Base-by-base conservation (phyloP, 257 asterid genomes). In the Leptodermis oblonga region DNA sequence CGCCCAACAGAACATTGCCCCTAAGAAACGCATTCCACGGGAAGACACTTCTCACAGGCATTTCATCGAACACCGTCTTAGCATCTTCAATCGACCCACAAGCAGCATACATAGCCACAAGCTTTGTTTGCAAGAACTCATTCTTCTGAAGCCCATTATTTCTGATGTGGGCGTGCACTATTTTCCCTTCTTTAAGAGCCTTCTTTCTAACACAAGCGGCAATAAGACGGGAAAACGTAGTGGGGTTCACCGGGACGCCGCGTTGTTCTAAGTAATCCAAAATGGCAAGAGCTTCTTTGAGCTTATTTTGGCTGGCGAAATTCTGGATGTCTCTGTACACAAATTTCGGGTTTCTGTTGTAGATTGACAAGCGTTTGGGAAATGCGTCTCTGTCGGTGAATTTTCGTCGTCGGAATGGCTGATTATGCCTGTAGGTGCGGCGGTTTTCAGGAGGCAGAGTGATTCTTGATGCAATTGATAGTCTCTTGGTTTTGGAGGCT, bases 1-100 rank as follows among this genome's bases (percentile, higher is more conserved):
- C 79, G 43, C 99, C 99, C 81, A 79, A 36, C 55, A 90, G 67
- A 66, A 93, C 96, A 75, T 81, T 88, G 5, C 99, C 99, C 87
- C 96, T 85, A 43, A 90, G 97, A 75, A 90, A 79, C 1, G 97
- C 99, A 51, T 93, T 93, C 97, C 99, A 93, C 13, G 97, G 90
- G 53, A 86, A 88, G 48, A 93, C 95, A 72, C 90, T 88, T 46
- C 68, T 80, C 2, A 74, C 87, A 33, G 56, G 68, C 92, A 90
- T 88, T 65, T 69, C 74, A 25, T 82, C 97, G 60, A 93, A 86
- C 85, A 90, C 76, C 72, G 42, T 80, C 76, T 81, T 76, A 20
- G 97, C 97, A 71, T 90, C 97, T 30, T 83, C 92, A 42, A 79
- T 58, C 17, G 91, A 87, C 49, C 96, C 97, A 69, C 96, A 88